Base-by-base conservation (phyloP, 73 alveolate genomes). In the Paramecium octaurelia region DNA sequence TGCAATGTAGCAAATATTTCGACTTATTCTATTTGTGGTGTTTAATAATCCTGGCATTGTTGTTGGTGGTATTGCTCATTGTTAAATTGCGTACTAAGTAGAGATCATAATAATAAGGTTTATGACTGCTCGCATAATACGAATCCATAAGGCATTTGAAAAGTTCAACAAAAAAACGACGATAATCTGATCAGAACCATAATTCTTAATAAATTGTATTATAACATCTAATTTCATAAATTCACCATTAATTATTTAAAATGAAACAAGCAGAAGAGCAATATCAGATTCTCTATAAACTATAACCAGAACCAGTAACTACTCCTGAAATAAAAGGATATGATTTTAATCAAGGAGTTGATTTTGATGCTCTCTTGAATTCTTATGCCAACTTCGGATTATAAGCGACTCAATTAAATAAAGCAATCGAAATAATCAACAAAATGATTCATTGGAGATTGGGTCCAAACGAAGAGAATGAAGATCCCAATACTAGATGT, bases 271-370 rank as follows among this genome's bases (percentile, higher is more conserved):
- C 75, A 29, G 88, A 70, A 64, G 36, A 89, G 11, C 44, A 89
- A 35, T 21, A 42, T 16, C 23, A 89, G 8, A 58, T 42, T 27
- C 36, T 88, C 14, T 89, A 89, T 40, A 70, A 89, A 71, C 76
- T 89, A 4, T 42, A 38, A 11, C 94, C 94, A 24, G 97, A 94
- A 34, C 60, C 95, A 60, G 88, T 84, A 5, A 60, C 92, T 4
- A 59, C 95, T 1, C 96, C 92, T 34, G 86, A 92, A 48, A 84
- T 97, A 40, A 86, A 93, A 93, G 99, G 99, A 2, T 98, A 98
- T 86, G 99, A 98, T 91, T 98, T 98, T 96, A 98, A 98, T 85
- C 73, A 97, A 89, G 99, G 99, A 24, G 95, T 96, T 3, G 97
- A 97, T 95, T 97, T 93, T 88, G 95, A 89, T 60, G 93, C 76